Evolutionary conservation across 176 grass and related monocot genomes (phyloP), one percentile per base, ranked within the genome.

Genomic region (Triticum turgidum): DNA sequence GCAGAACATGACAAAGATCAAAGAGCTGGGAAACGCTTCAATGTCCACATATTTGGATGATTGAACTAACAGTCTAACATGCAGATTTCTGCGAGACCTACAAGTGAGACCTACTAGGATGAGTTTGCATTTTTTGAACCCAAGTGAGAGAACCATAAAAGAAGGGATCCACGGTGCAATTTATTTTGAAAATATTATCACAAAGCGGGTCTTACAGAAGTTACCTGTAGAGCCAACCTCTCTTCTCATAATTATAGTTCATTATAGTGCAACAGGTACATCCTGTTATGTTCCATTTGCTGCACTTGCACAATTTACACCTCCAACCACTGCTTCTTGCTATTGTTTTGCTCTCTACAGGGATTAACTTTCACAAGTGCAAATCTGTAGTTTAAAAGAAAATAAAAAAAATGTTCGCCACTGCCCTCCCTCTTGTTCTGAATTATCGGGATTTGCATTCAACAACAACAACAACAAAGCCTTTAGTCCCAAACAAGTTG

Each of bases 361-460:
- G 35, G 56, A 61, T 83, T 58, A 45, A 30, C 52, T 74, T 84
- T 61, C 72, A 74, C 10, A 84, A 3, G 10, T 18, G 17, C 61
- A 21, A 63, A 74, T 75, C 24, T 74, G 24, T 37, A 44, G 52
- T 84, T 74, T 74, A 15, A 74, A 74, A 37, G 82, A 73, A 59
- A 17, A 72, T 14, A 38, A 20, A 11, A 84, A 63, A 65, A 63
- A 17, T 22, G 68, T 51, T 61, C 65, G 27, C 75, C 15, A 54
- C 15, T 54, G 51, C 51, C 51, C 51, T 54, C 13, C 51, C 51
- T 54, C 5, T 17, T 54, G 51, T 54, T 54, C 25, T 91, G 38
- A 22, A 58, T 91, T 90, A 71, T 66, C 67, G 80, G 64, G 64
- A 49, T 74, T 80, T 29, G 80, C 45, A n/a, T 69, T 76, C 59